Evolutionary conservation across 78 protist genomes (phyloP).

Genomic region (Chrysochromulina tobinii): DNA sequence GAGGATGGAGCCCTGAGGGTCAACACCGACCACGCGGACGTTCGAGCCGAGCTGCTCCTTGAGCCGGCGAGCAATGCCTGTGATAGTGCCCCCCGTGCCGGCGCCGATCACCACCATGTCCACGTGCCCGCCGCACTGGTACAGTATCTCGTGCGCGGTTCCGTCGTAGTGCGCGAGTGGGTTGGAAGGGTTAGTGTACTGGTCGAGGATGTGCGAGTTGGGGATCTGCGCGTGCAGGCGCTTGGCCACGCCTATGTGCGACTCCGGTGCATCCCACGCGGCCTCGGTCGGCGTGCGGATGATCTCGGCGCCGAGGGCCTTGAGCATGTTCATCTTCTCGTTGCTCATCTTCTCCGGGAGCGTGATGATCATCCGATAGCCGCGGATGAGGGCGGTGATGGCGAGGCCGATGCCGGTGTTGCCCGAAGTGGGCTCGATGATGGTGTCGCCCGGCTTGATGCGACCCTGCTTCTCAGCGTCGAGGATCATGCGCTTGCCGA

Average conservation of each 20-base stretch:
- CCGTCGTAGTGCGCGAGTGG: constrained; percentile 81
- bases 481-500: constrained; percentile 4
- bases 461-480: constrained; percentile 38
- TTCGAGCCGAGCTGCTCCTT: too few species aligned
- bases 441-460: constrained; percentile 82
- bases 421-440: constrained; percentile 97
- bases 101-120: too few species aligned
- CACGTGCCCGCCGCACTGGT: too few species aligned
- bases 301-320: constrained; percentile 76
- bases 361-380: constrained; percentile 89
- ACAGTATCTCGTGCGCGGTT: constrained; percentile 86
- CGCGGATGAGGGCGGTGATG: constrained; percentile 83
- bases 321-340: constrained; percentile 14
- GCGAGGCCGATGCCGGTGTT: constrained; percentile 96
- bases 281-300: constrained; percentile 85
- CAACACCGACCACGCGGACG: too few species aligned
- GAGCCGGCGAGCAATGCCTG: too few species aligned
- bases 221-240: background rate
- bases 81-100: too few species aligned
- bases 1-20: constrained; percentile 89
- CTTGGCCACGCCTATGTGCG: background rate
- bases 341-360: constrained; percentile 94
- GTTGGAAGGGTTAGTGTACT: constrained; percentile 19
- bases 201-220: constrained; percentile 24
- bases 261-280: constrained; percentile 8